These are phyloP conservation scores for Hypoxylon sp. DNA, from an alignment of 2,329 filamentous ascomycete genomes.

Conservation along the genomic window DNA sequence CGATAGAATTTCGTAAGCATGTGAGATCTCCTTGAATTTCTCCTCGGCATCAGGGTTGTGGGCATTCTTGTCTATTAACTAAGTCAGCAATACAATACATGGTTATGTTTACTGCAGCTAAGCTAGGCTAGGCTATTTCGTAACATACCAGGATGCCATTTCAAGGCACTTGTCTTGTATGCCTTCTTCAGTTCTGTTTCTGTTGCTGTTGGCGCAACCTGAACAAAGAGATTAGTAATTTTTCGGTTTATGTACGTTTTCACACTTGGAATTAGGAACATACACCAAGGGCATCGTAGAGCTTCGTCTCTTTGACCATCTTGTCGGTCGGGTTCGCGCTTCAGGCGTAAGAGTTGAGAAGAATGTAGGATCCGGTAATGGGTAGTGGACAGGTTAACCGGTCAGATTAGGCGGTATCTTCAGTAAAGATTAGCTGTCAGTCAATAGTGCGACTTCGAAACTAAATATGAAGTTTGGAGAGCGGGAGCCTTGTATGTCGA, in stretches of 20 bases:
- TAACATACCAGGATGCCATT: slow-evolving; percentile 80
- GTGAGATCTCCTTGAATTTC: slow-evolving; percentile 98
- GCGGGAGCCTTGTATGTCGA: slow-evolving; percentile 23
- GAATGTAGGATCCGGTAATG: slow-evolving; percentile 3
- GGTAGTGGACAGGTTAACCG: slow-evolving; percentile 1
- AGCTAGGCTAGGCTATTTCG: neutral
- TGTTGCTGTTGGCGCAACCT: slow-evolving; percentile 81
- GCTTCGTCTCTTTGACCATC: slow-evolving; percentile 83
- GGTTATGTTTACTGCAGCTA: neutral
- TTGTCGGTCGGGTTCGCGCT: slow-evolving; percentile 47
- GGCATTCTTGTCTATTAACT: slow-evolving; percentile 84
- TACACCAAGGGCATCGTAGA: slow-evolving; percentile 83
- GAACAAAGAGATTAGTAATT: slow-evolving; percentile 34
- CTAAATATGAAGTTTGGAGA: slow-evolving; percentile 3
- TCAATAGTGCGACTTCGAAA: slow-evolving; percentile 4
- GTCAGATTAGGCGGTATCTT: slow-evolving; percentile 14
- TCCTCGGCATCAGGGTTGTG: slow-evolving; percentile 92
- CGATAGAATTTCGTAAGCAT: slow-evolving; percentile 94
- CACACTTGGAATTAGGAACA: slow-evolving; percentile 44
- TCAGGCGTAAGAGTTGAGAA: slow-evolving; percentile 14
- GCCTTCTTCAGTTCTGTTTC: slow-evolving; percentile 91
- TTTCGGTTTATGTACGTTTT: neutral
- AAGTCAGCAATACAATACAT: slow-evolving; percentile 30
- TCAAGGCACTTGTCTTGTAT: slow-evolving; percentile 84
- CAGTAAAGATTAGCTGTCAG: slow-evolving; percentile 9